Evolutionary conservation across 164 flowering plant genomes (phyloP).

Genomic region (Macadamia integrifolia): DNA sequence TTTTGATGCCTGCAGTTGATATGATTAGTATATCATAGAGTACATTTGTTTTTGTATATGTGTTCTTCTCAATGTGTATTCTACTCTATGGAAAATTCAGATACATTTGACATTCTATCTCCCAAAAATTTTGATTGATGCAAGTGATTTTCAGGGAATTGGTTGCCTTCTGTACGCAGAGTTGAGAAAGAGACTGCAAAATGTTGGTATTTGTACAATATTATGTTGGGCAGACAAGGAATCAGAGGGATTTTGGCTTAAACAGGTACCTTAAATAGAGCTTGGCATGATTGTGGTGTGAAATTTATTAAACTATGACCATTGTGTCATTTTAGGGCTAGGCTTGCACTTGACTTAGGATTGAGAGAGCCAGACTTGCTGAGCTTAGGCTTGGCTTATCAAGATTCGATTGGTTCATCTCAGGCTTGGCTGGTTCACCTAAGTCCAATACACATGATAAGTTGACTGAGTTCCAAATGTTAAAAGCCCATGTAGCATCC

Average conservation of each 20-base stretch:
- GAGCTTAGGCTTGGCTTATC: too few species aligned
- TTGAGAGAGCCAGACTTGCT: too few species aligned
- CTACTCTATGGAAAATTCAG: not conserved
- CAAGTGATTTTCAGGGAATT: constrained; percentile 49
- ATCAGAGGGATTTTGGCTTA: constrained; percentile 90
- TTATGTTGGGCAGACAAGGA: constrained; percentile 90
- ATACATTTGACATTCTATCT: not conserved
- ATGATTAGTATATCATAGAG: not conserved
- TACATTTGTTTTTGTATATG: not conserved
- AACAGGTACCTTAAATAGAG: constrained; percentile 53
- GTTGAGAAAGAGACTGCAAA: constrained; percentile 63
- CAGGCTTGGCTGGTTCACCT: too few species aligned
- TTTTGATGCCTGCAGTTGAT: not conserved
- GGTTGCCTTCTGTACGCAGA: constrained; percentile 57
- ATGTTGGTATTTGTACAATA: constrained; percentile 60
- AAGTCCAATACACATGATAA: too few species aligned
- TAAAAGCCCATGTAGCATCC: too few species aligned
- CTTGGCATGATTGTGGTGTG: not conserved
- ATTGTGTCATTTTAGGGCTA: too few species aligned
- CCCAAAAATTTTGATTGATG: not conserved
- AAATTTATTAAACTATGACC: too few species aligned
- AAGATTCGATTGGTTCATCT: too few species aligned
- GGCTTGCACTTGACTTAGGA: too few species aligned
- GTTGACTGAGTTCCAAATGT: too few species aligned
- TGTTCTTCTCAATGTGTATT: not conserved